These are phyloP conservation scores for Microsporum audouinii DNA, from an alignment of 2,329 filamentous ascomycete species.

Conservation along the genomic window DNA sequence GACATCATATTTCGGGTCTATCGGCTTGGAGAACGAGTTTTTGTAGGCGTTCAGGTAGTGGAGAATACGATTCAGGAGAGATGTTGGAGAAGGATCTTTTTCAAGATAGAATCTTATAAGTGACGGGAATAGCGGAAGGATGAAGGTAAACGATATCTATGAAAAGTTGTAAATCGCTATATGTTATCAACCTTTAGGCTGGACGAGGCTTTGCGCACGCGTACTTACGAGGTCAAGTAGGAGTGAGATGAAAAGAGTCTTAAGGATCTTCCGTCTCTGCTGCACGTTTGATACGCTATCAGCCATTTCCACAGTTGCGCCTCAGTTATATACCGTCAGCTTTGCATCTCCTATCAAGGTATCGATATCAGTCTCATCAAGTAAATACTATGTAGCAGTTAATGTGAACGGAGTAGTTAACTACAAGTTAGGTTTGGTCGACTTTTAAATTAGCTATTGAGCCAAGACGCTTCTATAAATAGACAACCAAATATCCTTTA, in stretches of 20 bases:
- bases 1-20: conserved; percentile 94
- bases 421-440: not conserved
- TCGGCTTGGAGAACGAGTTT: conserved; percentile 77
- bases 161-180: conserved; percentile 8
- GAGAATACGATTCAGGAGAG: conserved; percentile 68
- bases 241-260: conserved; percentile 78
- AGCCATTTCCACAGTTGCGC: not conserved
- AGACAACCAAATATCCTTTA: not conserved
- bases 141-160: conserved; percentile 96
- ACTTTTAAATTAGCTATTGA: too few relatives aligned
- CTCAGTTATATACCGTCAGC: not conserved
- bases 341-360: not conserved
- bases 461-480: not conserved
- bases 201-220: not conserved
- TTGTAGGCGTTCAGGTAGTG: conserved; percentile 88
- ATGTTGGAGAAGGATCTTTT: conserved; percentile 53
- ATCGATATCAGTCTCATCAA: not conserved
- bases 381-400: not conserved
- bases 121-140: conserved; percentile 88
- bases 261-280: conserved; percentile 75
- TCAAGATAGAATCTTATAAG: conserved; percentile 93
- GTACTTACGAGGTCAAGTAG: conserved; percentile 70
- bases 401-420: not conserved
- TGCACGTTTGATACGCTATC: conserved; percentile 30
- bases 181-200: not conserved